Base-by-base conservation (phyloP, 2,329 filamentous ascomycete species). In the Thermoascus crustaceus region DNA sequence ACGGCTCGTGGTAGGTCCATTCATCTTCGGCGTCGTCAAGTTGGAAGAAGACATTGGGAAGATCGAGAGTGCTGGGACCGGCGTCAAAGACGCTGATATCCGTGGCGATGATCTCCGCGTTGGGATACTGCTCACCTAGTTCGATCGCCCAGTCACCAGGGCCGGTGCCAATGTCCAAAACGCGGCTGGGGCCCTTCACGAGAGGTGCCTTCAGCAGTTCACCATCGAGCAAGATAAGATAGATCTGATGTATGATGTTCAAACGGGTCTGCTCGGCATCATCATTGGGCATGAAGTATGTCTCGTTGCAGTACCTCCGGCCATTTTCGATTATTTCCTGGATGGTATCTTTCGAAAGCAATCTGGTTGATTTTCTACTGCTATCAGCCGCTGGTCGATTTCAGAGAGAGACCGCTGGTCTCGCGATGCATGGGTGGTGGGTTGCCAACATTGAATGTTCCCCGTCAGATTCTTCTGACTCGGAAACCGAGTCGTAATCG, bases 281-380 rank as follows among this genome's bases (percentile, higher is more conserved):
- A 47, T 82, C 78, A 53, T 80, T 80, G 9, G 78, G 78, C 69
- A 81, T 78, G 53, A 68, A 76, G 49, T 80, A 82, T 21, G 68
- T 66, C 21, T 72, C 65, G 48, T 78, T 78, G 50, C 77, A 79
- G 44, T 79, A 72, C 17, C 59, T 69, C 14, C 78, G 73, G 27
- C 69, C 75, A 56, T 82, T 72, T 42, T 81, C 76, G 41, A 72
- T 62, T 36, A 74, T 63, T 43, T 73, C 72, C 49, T 76, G 69
- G 20, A 80, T 63, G 42, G 46, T 46, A 31, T 52, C 42, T 26
- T 54, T 49, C 18, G 52, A 49, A 39, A 53, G 47, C 9, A 58
- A 63, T 36, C 48, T 55, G 27, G 58, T 63, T 7, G 60, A 63
- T 46, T 51, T 55, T 45, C 55, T 56, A 30, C 30, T 16, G 27